Percentiles rank a stretch among this genome's conserved stretches.
phyloP scores from a whole-genome alignment of 306 rosid genomes.

The Vigna trinervia region DNA sequence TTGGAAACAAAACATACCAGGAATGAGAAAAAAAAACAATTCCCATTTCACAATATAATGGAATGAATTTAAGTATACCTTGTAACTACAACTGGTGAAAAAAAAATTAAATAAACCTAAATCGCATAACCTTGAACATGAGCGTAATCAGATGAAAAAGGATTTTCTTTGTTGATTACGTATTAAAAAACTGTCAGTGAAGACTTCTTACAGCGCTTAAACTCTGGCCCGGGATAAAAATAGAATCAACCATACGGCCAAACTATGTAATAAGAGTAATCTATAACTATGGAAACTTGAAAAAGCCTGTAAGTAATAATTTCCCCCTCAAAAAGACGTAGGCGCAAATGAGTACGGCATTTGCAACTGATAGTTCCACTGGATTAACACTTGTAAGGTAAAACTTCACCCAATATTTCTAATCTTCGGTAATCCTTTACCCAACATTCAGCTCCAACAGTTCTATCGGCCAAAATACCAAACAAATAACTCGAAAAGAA shows the following conservation, averaged over 20 bases:
- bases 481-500: slow-evolving; percentile 59
- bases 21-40: background rate
- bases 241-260: slow-evolving; percentile 43
- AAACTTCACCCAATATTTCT: slow-evolving; percentile 46
- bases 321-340: slow-evolving; percentile 43
- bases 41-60: background rate
- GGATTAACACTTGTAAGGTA: slow-evolving; percentile 49
- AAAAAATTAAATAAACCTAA: background rate
- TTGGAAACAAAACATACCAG: background rate
- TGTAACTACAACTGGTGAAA: background rate
- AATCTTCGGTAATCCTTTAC: slow-evolving; percentile 41
- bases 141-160: slow-evolving; percentile 26
- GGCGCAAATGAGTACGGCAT: slow-evolving; percentile 63
- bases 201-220: slow-evolving; percentile 49
- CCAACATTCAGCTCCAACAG: slow-evolving; percentile 60
- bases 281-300: slow-evolving; percentile 49
- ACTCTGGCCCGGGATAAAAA: slow-evolving; percentile 42
- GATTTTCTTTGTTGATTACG: slow-evolving; percentile 48
- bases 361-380: slow-evolving; percentile 72
- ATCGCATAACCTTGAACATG: background rate
- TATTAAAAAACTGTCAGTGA: slow-evolving; percentile 45
- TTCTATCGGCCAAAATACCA: slow-evolving; percentile 70
- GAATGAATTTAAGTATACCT: background rate
- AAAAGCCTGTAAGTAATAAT: slow-evolving; percentile 58
- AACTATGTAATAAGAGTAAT: slow-evolving; percentile 35